Conservation (phyloP, 257 asterid genomes). For the Anisodus acutangulus region DNA sequence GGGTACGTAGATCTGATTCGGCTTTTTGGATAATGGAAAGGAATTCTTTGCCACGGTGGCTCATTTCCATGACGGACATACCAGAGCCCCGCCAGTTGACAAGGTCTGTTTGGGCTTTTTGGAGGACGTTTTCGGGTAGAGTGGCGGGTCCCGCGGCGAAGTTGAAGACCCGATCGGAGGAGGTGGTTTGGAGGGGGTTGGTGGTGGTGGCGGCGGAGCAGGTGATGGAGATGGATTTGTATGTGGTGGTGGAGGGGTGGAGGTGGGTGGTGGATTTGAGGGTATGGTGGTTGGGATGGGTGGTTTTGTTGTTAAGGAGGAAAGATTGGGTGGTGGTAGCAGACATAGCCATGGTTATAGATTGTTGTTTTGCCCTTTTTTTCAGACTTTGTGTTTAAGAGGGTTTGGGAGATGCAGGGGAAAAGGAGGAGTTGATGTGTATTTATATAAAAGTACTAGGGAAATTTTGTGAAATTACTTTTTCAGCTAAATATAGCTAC, state of each 20-base stretch:
- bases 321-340: constrained; percentile 43
- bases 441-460: not conserved
- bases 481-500: no score
- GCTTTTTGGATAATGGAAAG: constrained; percentile 86
- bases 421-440: constrained; percentile 14
- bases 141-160: constrained; percentile 96
- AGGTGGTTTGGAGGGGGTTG: constrained; percentile 49
- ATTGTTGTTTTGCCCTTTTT: not conserved
- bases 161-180: constrained; percentile 84
- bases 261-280: constrained; percentile 45
- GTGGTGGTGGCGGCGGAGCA: constrained; percentile 51
- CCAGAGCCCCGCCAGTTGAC: constrained; percentile 84
- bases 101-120: constrained; percentile 83
- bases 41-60: constrained; percentile 95
- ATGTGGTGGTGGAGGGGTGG: constrained; percentile 40
- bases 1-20: constrained; percentile 81
- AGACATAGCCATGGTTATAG: constrained; percentile 44
- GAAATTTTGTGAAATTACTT: not conserved
- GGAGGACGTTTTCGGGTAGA: constrained; percentile 86
- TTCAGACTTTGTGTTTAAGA: not conserved
- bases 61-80: constrained; percentile 99
- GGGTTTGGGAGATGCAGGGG: not conserved
- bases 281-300: constrained; percentile 26
- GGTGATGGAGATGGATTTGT: constrained; percentile 46
- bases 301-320: constrained; percentile 38